Evolutionary conservation across 371 early-diverging fungal genomes (phyloP).

Genomic region (Rhizopus arrhizus): DNA sequence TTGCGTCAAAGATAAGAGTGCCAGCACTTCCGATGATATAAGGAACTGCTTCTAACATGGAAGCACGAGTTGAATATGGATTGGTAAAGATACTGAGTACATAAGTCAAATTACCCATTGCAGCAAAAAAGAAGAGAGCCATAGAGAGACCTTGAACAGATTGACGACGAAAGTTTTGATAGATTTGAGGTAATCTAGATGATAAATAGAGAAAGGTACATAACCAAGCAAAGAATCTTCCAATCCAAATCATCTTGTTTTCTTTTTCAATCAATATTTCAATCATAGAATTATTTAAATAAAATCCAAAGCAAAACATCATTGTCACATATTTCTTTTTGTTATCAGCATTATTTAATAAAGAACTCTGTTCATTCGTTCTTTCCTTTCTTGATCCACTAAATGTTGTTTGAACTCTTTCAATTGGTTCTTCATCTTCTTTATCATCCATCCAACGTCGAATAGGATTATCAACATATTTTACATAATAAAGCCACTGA

Average conservation of each 20-base stretch:
- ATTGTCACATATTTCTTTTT: conserved; percentile 25
- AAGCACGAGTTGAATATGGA: conserved; percentile 50
- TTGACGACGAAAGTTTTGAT: conserved; percentile 58
- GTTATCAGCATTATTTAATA: conserved; percentile 13
- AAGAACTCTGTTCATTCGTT: conserved; percentile 20
- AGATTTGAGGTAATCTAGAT: conserved; percentile 72
- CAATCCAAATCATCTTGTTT: conserved; percentile 43
- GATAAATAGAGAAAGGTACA: conserved; percentile 70
- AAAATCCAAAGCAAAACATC: conserved; percentile 21
- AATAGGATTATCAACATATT: conserved; percentile 36
- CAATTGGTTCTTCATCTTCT: conserved; percentile 6
- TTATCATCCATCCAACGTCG: conserved; percentile 38
- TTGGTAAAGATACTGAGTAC: conserved; percentile 63
- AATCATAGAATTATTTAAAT: conserved; percentile 7
- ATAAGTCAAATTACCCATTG: conserved; percentile 73
- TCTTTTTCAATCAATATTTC: not conserved
- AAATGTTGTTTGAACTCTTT: not conserved
- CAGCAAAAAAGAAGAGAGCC: conserved; percentile 72
- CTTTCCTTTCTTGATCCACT: conserved; percentile 1
- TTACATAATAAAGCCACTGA: conserved; percentile 53
- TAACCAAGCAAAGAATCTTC: conserved; percentile 67
- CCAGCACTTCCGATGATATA: conserved; percentile 71
- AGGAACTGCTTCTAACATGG: conserved; percentile 60
- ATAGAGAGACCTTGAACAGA: conserved; percentile 72
- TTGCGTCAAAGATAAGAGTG: conserved; percentile 64